These are phyloP conservation scores for Colletotrichum spinosum DNA, from an alignment of 2,329 filamentous ascomycete genomes.

Conservation along the genomic window DNA sequence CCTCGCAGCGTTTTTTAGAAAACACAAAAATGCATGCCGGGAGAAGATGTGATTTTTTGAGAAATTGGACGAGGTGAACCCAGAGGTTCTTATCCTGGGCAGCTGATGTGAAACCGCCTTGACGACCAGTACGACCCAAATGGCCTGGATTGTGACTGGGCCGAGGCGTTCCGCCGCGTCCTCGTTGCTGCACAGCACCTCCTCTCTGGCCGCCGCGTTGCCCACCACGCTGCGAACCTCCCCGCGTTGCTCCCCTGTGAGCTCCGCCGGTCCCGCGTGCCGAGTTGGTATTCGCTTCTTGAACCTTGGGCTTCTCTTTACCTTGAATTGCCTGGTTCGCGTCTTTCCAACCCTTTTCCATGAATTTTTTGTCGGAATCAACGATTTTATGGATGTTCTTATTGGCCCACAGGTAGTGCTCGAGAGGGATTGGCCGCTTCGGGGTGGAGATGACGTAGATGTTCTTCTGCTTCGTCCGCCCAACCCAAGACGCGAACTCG, in stretches of 20 bases:
- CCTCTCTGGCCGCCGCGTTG: constrained; percentile 62
- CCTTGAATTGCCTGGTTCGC: constrained; percentile 86
- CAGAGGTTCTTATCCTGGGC: constrained; percentile 96
- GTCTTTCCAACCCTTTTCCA: constrained; percentile 95
- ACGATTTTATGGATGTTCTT: constrained; percentile 97
- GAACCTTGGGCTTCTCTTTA: constrained; percentile 78
- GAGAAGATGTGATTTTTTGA: constrained; percentile 87
- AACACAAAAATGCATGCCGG: constrained; percentile 98
- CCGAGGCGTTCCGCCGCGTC: constrained; percentile 67
- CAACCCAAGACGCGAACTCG: constrained; percentile 98
- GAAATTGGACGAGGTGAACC: constrained; percentile 93
- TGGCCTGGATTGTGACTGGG: constrained; percentile 79
- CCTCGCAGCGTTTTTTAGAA: constrained; percentile 96
- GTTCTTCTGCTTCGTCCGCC: constrained; percentile 96
- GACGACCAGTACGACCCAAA: constrained; percentile 88
- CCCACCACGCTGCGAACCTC: constrained; percentile 55
- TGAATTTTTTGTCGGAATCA: constrained; percentile 88
- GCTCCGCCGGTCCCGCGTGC: constrained; percentile 48
- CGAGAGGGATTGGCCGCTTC: constrained; percentile 92
- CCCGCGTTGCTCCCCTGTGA: constrained; percentile 49
- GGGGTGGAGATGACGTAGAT: constrained; percentile 99
- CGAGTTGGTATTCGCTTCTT: constrained; percentile 46
- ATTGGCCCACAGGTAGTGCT: constrained; percentile 96
- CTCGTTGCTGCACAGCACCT: constrained; percentile 64
- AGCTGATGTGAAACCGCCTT: constrained; percentile 86